These are phyloP conservation scores for Cubamyces lactineus DNA, from an alignment of 768 basidiomycete genomes.

Conservation along the genomic window DNA sequence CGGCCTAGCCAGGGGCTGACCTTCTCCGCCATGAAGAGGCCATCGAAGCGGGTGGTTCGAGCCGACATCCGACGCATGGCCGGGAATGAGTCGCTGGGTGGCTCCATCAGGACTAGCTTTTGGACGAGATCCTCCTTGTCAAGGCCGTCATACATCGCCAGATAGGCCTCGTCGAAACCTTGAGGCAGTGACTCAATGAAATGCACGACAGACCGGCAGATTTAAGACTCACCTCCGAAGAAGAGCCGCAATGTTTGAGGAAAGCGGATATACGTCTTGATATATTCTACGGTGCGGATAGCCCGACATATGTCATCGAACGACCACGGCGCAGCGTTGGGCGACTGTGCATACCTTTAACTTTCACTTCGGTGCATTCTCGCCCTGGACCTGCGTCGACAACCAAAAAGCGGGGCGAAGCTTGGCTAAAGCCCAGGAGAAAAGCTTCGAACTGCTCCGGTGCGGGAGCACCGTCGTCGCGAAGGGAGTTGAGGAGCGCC, in stretches of 20 bases:
- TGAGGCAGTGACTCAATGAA: neutral
- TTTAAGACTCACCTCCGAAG: slow-evolving; percentile 57
- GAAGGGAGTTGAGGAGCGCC: slow-evolving; percentile 53
- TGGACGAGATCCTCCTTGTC: slow-evolving; percentile 63
- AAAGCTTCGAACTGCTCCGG: slow-evolving; percentile 73
- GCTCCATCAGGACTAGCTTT: slow-evolving; percentile 66
- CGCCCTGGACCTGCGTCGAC: slow-evolving; percentile 70
- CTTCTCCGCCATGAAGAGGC: slow-evolving; percentile 49
- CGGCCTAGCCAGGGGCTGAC: slow-evolving; percentile 43
- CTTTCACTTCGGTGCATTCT: slow-evolving; percentile 66
- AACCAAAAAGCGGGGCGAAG: slow-evolving; percentile 69
- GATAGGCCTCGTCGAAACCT: slow-evolving; percentile 15
- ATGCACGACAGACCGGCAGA: neutral
- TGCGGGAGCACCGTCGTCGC: slow-evolving; percentile 58
- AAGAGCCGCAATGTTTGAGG: slow-evolving; percentile 77
- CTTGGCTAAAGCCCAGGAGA: slow-evolving; percentile 61
- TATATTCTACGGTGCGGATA: slow-evolving; percentile 51
- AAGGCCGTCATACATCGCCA: slow-evolving; percentile 57
- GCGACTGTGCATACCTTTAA: slow-evolving; percentile 55
- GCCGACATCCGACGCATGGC: slow-evolving; percentile 53
- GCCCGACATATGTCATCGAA: neutral
- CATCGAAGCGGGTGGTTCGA: slow-evolving; percentile 57
- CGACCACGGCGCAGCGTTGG: neutral
- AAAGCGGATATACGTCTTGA: slow-evolving; percentile 70
- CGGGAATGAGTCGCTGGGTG: slow-evolving; percentile 45